A percentile compares a stretch with the other conserved stretches of the same genome.
These are phyloP conservation scores for Oehlia diaphana DNA, from an alignment of 192 early-diverging fungal genomes.

Conservation along the genomic window DNA sequence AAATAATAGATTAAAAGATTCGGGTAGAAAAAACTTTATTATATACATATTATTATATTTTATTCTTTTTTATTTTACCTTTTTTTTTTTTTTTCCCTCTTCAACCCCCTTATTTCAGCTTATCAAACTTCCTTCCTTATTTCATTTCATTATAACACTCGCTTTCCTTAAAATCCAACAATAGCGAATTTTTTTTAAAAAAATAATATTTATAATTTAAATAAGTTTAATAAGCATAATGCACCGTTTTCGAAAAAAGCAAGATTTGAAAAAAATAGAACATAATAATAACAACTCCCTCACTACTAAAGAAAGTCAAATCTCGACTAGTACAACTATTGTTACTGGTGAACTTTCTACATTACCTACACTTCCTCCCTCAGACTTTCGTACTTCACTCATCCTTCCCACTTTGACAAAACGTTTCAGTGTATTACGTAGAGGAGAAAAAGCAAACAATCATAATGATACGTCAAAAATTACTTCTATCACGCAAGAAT, in stretches of 20 bases:
- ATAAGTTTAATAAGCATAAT: background rate
- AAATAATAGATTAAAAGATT: too few species aligned
- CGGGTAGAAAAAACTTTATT: too few species aligned
- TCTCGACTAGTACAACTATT: background rate
- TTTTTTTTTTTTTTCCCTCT: too few species aligned
- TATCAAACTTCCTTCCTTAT: too few species aligned
- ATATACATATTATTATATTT: too few species aligned
- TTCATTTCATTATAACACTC: too few species aligned
- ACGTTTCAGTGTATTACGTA: slow-evolving; percentile 10
- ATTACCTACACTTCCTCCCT: background rate
- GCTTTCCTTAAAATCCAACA: too few species aligned
- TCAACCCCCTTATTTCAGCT: too few species aligned
- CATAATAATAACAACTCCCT: background rate
- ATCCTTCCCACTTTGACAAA: slow-evolving; percentile 13
- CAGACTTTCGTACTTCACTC: slow-evolving; percentile 19
- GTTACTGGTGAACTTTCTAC: background rate
- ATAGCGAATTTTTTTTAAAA: too few species aligned
- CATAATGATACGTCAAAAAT: background rate
- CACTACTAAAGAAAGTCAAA: background rate
- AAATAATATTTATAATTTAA: too few species aligned
- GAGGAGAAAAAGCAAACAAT: slow-evolving; percentile 7
- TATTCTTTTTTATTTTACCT: too few species aligned
- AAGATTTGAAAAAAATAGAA: slow-evolving; percentile 11
- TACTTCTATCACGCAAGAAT: too few species aligned
- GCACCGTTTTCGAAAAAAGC: slow-evolving; percentile 21